Percentiles rank a stretch among this genome's conserved stretches.
Evolutionary conservation across 2,329 filamentous ascomycete species (phyloP).

Genomic region (Aspergillus flavus): DNA sequence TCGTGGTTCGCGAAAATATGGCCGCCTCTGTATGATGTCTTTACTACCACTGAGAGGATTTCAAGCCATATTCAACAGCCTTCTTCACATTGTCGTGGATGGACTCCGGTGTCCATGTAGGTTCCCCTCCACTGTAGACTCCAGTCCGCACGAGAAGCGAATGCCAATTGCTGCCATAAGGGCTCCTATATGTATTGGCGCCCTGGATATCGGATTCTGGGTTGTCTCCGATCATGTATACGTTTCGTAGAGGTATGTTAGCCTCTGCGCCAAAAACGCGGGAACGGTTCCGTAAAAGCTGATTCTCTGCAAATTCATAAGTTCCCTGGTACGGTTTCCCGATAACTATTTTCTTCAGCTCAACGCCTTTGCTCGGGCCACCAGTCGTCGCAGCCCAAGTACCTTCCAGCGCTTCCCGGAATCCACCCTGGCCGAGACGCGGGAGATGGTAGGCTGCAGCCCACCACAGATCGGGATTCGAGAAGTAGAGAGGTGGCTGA

Average conservation of each 20-base stretch:
- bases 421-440: constrained; percentile 88
- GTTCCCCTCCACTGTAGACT: constrained; percentile 65
- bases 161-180: constrained; percentile 71
- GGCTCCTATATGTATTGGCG: constrained; percentile 73
- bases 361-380: constrained; percentile 54
- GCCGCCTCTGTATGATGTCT: background rate
- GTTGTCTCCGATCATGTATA: constrained; percentile 95
- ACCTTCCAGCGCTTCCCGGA: constrained; percentile 78
- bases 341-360: constrained; percentile 67
- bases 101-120: constrained; percentile 63
- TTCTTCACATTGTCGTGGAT: constrained; percentile 75
- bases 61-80: constrained; percentile 76
- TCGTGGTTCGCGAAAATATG: no score
- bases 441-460: constrained; percentile 81
- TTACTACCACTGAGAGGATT: constrained; percentile 49
- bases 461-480: constrained; percentile 89
- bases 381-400: constrained; percentile 75
- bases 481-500: constrained; percentile 83
- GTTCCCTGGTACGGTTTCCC: constrained; percentile 81
- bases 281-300: constrained; percentile 65
- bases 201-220: constrained; percentile 88
- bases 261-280: constrained; percentile 45
- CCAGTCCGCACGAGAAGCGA: constrained; percentile 79
- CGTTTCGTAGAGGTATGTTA: constrained; percentile 61
- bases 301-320: constrained; percentile 80